Conservation (phyloP, 2,329 filamentous ascomycete genomes). For the Aspergillus tubingensis region DNA sequence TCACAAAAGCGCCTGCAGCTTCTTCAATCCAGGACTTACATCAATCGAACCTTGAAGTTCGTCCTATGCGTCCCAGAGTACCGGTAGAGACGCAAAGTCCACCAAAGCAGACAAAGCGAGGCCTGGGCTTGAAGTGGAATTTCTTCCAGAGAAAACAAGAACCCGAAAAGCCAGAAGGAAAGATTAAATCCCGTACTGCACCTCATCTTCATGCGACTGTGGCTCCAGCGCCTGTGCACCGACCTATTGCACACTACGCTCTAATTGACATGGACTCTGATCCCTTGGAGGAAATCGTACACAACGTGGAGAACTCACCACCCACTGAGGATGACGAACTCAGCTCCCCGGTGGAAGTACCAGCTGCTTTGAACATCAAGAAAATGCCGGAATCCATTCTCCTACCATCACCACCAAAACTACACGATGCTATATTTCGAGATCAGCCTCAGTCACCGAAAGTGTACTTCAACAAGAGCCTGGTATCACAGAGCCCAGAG, state of each 20-base stretch:
- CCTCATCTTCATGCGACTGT: slow-evolving; percentile 45
- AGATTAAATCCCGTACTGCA: slow-evolving; percentile 22
- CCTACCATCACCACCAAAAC: slow-evolving; percentile 45
- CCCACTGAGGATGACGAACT: slow-evolving; percentile 39
- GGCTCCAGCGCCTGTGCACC: slow-evolving; percentile 38
- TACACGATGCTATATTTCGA: slow-evolving; percentile 35
- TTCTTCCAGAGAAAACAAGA: slow-evolving; percentile 56
- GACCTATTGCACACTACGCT: slow-evolving; percentile 60
- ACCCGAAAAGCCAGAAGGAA: slow-evolving; percentile 26
- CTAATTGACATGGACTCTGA: slow-evolving; percentile 53
- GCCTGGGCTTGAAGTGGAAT: slow-evolving; percentile 54
- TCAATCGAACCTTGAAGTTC: neutral
- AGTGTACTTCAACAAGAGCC: slow-evolving; percentile 38
- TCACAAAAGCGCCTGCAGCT: neutral
- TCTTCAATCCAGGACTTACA: neutral
- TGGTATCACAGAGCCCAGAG: slow-evolving; percentile 18
- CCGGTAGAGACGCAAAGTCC: neutral
- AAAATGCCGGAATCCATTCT: slow-evolving; percentile 42
- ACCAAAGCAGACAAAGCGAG: slow-evolving; percentile 30
- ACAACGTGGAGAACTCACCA: slow-evolving; percentile 42
- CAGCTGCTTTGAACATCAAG: slow-evolving; percentile 33
- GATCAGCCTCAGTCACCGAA: slow-evolving; percentile 38
- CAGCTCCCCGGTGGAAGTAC: slow-evolving; percentile 25
- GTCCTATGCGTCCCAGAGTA: neutral
- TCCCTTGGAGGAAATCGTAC: slow-evolving; percentile 42